Conservation (phyloP, 2,329 filamentous ascomycete genomes). For the Aspergillus fumigatus region DNA sequence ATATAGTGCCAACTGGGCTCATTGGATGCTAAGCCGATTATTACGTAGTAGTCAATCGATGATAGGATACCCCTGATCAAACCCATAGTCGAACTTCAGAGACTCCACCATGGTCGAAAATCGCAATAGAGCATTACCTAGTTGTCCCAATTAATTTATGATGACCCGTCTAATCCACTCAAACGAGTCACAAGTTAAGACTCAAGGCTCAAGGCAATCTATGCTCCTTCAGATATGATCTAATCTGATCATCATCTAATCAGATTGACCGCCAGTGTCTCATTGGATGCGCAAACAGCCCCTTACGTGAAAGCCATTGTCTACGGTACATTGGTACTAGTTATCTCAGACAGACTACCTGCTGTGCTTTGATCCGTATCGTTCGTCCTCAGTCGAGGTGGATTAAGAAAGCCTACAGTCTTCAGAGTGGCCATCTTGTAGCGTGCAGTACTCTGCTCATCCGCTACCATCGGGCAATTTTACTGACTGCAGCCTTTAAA, state of each 20-base stretch:
- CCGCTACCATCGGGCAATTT: neutral
- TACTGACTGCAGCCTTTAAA: neutral
- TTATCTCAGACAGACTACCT: neutral
- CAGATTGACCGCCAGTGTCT: slow-evolving; percentile 6
- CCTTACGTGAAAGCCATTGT: neutral
- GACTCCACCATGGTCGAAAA: neutral
- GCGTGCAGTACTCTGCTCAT: neutral
- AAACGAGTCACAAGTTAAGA: neutral
- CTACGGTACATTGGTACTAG: neutral
- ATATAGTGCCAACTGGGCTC: neutral
- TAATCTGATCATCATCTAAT: slow-evolving; percentile 19
- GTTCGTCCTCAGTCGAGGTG: neutral
- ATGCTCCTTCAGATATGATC: slow-evolving; percentile 1
- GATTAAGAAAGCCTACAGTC: neutral
- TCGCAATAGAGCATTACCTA: neutral
- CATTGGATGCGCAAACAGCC: slow-evolving; percentile 1
- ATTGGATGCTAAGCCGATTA: neutral
- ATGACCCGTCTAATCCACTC: neutral
- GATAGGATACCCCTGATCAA: neutral
- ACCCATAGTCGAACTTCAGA: neutral
- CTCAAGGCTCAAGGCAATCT: neutral
- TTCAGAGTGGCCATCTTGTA: neutral
- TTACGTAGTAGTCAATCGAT: neutral
- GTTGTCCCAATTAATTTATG: neutral
- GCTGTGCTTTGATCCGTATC: neutral